Evolutionary conservation across 176 grass and related monocot species (phyloP), one percentile per base, ranked within the genome.

Genomic region (Alloteropsis semialata): DNA sequence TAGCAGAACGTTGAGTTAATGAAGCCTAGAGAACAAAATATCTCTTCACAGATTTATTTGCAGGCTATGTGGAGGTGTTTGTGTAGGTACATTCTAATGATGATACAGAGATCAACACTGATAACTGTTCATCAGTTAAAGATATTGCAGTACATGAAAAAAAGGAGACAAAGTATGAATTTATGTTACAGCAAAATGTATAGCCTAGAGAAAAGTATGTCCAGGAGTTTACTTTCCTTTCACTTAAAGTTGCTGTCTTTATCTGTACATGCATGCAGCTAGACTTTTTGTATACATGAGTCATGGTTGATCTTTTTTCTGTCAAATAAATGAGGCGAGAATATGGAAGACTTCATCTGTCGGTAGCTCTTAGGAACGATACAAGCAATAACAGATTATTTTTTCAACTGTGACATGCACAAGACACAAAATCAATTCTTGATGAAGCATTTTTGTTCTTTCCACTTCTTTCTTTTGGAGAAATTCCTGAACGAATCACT

Each of bases 121-220:
- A 61, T 60, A 85, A 37, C 2, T 80, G 76, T 61, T 84, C 82
- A 43, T 75, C 60, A 10, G 42, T 42, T 42, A 66, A 76, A 84
- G 60, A 75, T 53, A 74, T 41, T 53, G 18, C 51, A 69, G 39
- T 62, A 72, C 32, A 74, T 61, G 44, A 24, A 41, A 13, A 22
- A 39, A 60, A 11, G 5, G 36, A 65, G 15, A 49, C 33, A 73
- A 39, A 64, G 14, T 39, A 39, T 60, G 67, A 55, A 33, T 74
- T 84, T 79, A 84, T 74, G 50, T 74, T 75, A 72, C 76, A 79
- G 39, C 19, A 59, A 43, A 80, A 75, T 81, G 82, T 81, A 75
- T 89, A 85, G 77, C 22, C 28, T 69, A 51, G 80, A 85, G 77
- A 76, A 53, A 89, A 76, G 24, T 83, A 64, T n/a, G 48, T 89